Base-by-base conservation (phyloP, 257 asterid genomes). In the Nicotiana otophora region DNA sequence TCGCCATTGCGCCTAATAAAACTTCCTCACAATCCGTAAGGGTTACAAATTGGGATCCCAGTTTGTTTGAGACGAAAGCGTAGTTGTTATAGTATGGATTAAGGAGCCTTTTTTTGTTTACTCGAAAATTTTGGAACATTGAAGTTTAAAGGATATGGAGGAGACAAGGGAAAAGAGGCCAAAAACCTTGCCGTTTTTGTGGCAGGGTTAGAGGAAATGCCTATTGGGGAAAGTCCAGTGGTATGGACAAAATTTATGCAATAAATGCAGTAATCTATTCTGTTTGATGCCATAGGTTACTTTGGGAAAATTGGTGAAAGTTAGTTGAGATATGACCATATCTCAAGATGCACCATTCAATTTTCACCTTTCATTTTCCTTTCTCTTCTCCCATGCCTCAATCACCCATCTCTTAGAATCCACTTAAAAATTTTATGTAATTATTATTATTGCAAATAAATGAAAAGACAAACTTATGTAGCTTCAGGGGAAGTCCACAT, bases 161-260 rank as follows among this genome's bases (percentile, higher is more conserved):
- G 79, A 46, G 62, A 46, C 20, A 14, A 14, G 61, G 7, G 39
- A 46, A 46, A 46, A 46, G 19, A 74, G 79, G 34, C 26, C 62
- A 46, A 74, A 74, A 48, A 48, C 79, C 62, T 74, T 74, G 79
- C 79, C 79, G 15, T 23, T 23, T 74, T 46, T 46, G 12, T 74
- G 80, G 78, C 80, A 74, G 80, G 79, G 62, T 74, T 74, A 26
- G 80, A 14, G 80, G 63, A 74, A 74, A 74, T 74, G 80, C 2
- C 16, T 51, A 23, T 14, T 26, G 58, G 36, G 17, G 78, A 51
- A 74, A 26, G 62, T 74, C 80, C 62, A 48, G 8, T 23, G 51
- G 39, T 26, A 23, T 74, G 79, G 15, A 48, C 61, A 48, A 74
- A 74, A 74, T 2, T 23, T 48, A 48, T 74, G 62, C 63, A 48